phyloP scores from a whole-genome alignment of 202 grass and related monocot genomes.

The Setaria italica region DNA sequence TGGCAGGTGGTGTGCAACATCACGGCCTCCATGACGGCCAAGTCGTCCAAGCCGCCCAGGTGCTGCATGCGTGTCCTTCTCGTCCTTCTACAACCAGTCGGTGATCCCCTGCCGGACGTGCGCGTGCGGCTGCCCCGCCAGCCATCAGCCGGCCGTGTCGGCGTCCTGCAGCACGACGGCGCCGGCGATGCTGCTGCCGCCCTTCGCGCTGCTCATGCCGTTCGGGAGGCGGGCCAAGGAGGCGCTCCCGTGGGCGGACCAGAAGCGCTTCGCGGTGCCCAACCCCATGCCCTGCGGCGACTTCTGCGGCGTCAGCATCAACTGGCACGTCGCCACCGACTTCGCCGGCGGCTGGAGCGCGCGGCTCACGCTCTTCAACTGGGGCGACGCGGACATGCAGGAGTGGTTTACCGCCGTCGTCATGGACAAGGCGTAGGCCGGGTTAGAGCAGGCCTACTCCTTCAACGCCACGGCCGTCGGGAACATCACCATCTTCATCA shows the following conservation, averaged over 20 bases:
- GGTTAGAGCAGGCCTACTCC: constrained; percentile 55
- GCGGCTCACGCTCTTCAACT: constrained; percentile 78
- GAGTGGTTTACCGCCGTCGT: constrained; percentile 70
- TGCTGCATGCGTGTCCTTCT: constrained; percentile 82
- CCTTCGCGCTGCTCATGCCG: neutral
- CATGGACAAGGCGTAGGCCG: constrained; percentile 53
- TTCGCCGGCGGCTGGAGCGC: constrained; percentile 53
- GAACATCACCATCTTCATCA: constrained; percentile 58
- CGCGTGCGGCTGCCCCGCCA: constrained; percentile 32
- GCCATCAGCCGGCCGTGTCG: neutral
- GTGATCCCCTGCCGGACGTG: constrained; percentile 73
- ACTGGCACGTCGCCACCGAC: constrained; percentile 77
- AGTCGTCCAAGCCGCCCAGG: constrained; percentile 35
- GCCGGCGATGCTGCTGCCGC: no score
- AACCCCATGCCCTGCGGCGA: constrained; percentile 70
- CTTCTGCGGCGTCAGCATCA: constrained; percentile 78
- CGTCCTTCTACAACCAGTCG: constrained; percentile 76
- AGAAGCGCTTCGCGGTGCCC: constrained; percentile 49
- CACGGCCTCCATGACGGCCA: no score
- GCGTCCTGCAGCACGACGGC: neutral
- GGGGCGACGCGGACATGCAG: constrained; percentile 47
- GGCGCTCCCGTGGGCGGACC: constrained; percentile 53
- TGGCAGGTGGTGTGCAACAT: no score
- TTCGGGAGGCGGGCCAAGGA: constrained; percentile 59
- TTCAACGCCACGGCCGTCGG: constrained; percentile 58